Base-by-base conservation (phyloP, 2,329 filamentous ascomycete species). In the Beauveria medogensis region DNA sequence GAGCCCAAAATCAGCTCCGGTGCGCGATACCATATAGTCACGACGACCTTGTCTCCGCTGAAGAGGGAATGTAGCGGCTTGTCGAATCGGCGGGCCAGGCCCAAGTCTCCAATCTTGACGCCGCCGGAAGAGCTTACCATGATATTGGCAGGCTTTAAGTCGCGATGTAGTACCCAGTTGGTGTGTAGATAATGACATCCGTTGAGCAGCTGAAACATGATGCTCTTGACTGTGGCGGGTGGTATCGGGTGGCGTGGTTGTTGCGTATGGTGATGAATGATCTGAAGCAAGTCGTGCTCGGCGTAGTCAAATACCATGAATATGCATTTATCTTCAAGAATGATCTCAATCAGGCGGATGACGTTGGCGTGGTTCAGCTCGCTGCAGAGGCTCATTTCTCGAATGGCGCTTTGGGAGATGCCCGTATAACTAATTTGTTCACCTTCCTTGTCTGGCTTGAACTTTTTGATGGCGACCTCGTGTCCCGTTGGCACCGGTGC, bases 291-390 rank as follows among this genome's bases (percentile, higher is more conserved):
- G 74, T 99, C 94, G 73, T 99, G 94, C 75, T 99, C 94, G 66
- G 94, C 94, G 73, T 96, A 99, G 74, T 97, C 94, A 68, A 99
- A 97, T 2, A 99, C 92, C 89, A 99, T 99, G 76, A 92, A 99
- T 72, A 99, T 97, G 77, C 92, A 97, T 78, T 97, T 97, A 74
- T 96, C 92, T 76, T 99, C 93, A 3, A 99, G 81, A 69, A 99
- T 96, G 69, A 96, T 97, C 75, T 99, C 94, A 64, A 93, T 86
- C 1, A 97, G 84, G 62, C 89, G 86, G 66, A 99, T 93, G 40
- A 99, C 87, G 71, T 97, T 97, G 61, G 85, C 80, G 73, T 99
- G 92, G 62, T 83, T 86, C 28, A 99, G 82, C 72, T 99, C 94
- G 43, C 91, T 94, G 75, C 94, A 99, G 0, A 99, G 80, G 18